Base-by-base conservation (phyloP, 2,329 filamentous ascomycete species). In the Thelonectria rubi region DNA sequence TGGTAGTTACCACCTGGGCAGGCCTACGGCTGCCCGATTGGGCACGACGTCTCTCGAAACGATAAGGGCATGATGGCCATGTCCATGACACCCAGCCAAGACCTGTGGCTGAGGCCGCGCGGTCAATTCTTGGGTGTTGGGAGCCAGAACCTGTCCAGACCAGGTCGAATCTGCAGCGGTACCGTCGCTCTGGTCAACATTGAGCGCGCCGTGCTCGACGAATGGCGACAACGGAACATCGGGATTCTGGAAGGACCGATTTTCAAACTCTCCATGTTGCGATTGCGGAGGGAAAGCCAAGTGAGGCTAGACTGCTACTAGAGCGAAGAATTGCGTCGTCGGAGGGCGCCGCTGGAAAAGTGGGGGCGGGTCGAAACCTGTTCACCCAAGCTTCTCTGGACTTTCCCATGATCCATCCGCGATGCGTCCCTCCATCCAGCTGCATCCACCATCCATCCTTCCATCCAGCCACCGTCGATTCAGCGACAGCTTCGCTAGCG, bases 311-410 rank as follows among this genome's bases (percentile, higher is more conserved):
- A 53, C 50, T 46, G 42, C n/a, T n/a, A n/a, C n/a, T n/a, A n/a
- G n/a, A 8, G 26, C 26, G 10, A 20, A 20, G n/a, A 43, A 18
- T 15, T 43, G 57, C 61, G 61, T 53, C 55, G 47, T 65, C 65
- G 67, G 69, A 66, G 67, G 65, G 63, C 65, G 63, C 69, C 69
- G 66, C 64, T 55, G 55, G 58, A 50, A 59, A 58, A 48, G 45
- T 55, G 61, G 63, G 50, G 54, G 43, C 50, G 15, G 26, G 26
- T 9, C 8, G 26, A 30, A 30, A 30, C 26, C 26, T 30, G 32
- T 54, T 57, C 59, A 62, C 42, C 51, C 60, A 45, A 34, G n/a
- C 37, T 46, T 50, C 24, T 46, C 12, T 46, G 17, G 37, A 17
- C 37, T 15, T 39, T 40, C 37, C 37, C 14, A 40, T 15, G 14